Evolutionary conservation across 2,329 filamentous ascomycete species (phyloP).

Genomic region (Hyphodiscus sp.): DNA sequence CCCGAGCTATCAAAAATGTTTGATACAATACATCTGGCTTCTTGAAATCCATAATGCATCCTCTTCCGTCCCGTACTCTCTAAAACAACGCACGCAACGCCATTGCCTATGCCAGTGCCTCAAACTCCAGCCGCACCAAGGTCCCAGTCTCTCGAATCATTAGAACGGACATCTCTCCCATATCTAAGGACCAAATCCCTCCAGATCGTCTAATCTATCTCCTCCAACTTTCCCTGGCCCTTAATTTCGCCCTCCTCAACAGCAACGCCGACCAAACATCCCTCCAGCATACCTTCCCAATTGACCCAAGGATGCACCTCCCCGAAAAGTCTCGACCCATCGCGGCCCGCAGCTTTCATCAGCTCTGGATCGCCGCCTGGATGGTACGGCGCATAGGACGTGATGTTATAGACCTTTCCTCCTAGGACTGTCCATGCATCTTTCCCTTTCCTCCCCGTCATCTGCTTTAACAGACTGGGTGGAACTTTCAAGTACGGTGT

Average conservation of each 20-base stretch:
- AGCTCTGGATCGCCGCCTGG: slow-evolving; percentile 78
- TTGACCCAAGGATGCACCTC: slow-evolving; percentile 69
- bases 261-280: slow-evolving; percentile 56
- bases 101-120: no score
- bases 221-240: slow-evolving; percentile 43
- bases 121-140: no score
- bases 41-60: not conserved
- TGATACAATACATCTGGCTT: not conserved
- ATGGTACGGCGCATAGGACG: slow-evolving; percentile 83
- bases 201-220: slow-evolving; percentile 49
- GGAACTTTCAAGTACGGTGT: slow-evolving; percentile 66
- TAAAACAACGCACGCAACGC: no score
- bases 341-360: slow-evolving; percentile 53
- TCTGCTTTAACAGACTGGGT: slow-evolving; percentile 67
- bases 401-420: slow-evolving; percentile 90
- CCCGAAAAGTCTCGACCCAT: slow-evolving; percentile 57
- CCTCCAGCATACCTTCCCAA: slow-evolving; percentile 61
- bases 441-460: slow-evolving; percentile 76
- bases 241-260: slow-evolving; percentile 46
- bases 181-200: not conserved
- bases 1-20: not conserved
- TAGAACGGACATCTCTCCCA: no score
- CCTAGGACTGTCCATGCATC: slow-evolving; percentile 89
- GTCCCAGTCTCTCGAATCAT: no score
- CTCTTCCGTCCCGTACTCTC: no score